phyloP scores from a whole-genome alignment of 192 early-diverging fungal genomes.

The Coemansia umbellata region DNA sequence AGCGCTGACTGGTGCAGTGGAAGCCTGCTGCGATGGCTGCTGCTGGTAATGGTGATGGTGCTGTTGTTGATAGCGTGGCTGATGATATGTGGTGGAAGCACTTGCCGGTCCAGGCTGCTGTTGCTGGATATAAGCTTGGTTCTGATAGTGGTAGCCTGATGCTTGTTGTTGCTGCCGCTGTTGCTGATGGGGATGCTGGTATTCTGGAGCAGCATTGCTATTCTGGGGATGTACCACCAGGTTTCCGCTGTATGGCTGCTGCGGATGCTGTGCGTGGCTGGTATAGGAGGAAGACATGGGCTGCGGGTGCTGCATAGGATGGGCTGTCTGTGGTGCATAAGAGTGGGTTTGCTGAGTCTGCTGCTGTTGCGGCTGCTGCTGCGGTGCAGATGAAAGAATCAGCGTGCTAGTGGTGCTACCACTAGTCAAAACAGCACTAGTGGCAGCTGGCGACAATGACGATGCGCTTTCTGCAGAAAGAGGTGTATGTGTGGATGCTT shows the following conservation, averaged over 20 bases:
- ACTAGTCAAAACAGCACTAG: not conserved
- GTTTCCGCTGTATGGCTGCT: too few species aligned
- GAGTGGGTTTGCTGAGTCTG: conserved; percentile 4
- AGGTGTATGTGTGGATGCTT: conserved; percentile 15
- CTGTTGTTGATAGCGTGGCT: too few species aligned
- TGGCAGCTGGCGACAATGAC: not conserved
- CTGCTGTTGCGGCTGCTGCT: conserved; percentile 18
- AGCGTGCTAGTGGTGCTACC: not conserved
- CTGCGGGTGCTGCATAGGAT: not conserved
- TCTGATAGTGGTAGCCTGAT: too few species aligned
- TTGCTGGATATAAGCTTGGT: conserved; percentile 6
- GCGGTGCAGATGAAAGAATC: conserved; percentile 1
- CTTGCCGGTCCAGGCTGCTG: conserved; percentile 3
- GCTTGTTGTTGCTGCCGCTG: too few species aligned
- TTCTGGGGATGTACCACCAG: too few species aligned
- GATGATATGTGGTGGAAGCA: too few species aligned
- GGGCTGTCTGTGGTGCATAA: too few species aligned
- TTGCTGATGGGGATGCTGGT: too few species aligned
- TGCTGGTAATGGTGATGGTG: not conserved
- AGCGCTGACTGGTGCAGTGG: not conserved
- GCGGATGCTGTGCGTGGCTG: too few species aligned
- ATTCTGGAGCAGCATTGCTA: too few species aligned
- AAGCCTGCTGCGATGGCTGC: too few species aligned
- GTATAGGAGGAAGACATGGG: too few species aligned
- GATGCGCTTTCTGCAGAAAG: conserved; percentile 4